Base-by-base conservation (phyloP, 768 basidiomycete genomes). In the Leccinum disarticulatum region DNA sequence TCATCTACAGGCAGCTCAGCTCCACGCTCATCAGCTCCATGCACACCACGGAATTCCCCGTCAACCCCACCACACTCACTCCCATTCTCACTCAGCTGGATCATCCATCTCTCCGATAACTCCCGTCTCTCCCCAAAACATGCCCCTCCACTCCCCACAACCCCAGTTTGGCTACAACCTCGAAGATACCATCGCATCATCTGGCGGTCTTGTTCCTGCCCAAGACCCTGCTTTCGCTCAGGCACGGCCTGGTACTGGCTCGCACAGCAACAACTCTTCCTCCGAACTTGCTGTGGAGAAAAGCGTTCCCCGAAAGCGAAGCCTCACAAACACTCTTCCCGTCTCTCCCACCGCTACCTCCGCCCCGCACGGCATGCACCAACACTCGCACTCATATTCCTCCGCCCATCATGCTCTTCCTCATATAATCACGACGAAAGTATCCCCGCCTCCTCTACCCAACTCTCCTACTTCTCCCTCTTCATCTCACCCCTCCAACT, bases 221-320 rank as follows among this genome's bases (percentile, higher is more conserved):
- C 65, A 69, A 48, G 77, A 64, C 61, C 65, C 67, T 55, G 59
- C 36, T 59, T 74, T 57, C 68, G 65, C 58, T 59, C 75, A 70
- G 53, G 66, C 72, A 50, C 73, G 78, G 15, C 78, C 78, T 27
- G 73, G 76, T 47, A 72, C 77, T 14, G 72, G 74, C 57, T 71
- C 72, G 4, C 77, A 77, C 59, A 74, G 72, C 27, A 64, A 74
- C 27, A 64, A 74, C 17, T 79, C 85, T 22, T 78, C 83, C 30
- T 81, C 84, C 25, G 80, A 85, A 10, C 65, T 74, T 36, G 58
- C 51, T 2, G 77, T 78, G 10, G 73, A 78, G 58, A 81, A 85
- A 54, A 81, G 81, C 48, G 79, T 87, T 10, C 85, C 87, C 2
- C 77, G 87, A 38, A 90, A 90, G 72, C 80, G 88, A 59, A 87